Evolutionary conservation across 768 basidiomycete species (phyloP).

Genomic region (Russula emetica): DNA sequence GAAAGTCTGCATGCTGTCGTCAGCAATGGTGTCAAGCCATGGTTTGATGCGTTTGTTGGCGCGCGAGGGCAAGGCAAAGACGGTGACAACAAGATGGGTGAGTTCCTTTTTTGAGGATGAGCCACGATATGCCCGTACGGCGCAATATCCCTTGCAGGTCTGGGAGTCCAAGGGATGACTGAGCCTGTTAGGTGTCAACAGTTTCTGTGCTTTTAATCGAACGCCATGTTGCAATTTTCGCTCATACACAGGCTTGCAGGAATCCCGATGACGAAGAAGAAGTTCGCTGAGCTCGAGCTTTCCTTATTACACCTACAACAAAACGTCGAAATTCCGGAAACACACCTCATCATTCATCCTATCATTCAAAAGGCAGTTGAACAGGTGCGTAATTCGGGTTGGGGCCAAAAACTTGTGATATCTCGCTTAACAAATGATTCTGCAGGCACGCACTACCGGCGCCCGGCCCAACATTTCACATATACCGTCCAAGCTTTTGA

Average conservation of each 20-base stretch:
- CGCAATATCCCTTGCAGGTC: background rate
- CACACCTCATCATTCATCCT: conserved; percentile 88
- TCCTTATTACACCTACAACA: conserved; percentile 94
- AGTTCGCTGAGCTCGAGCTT: conserved; percentile 95
- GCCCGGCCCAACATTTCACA: conserved; percentile 70
- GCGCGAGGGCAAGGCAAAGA: conserved; percentile 73
- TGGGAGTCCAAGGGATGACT: background rate
- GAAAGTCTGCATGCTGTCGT: conserved; percentile 94
- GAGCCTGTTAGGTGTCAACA: background rate
- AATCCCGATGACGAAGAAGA: conserved; percentile 98
- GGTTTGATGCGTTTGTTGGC: conserved; percentile 97
- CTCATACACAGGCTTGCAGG: conserved; percentile 37
- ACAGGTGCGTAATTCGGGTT: conserved; percentile 34
- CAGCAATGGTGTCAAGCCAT: conserved; percentile 92
- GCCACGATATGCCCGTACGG: background rate
- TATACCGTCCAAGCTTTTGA: conserved; percentile 67
- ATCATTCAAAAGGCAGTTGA: conserved; percentile 85
- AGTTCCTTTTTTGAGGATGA: conserved; percentile 14
- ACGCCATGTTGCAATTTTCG: background rate
- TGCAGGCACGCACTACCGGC: conserved; percentile 45
- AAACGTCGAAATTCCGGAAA: conserved; percentile 98
- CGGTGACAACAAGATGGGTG: conserved; percentile 77
- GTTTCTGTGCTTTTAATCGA: background rate
- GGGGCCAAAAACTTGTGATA: background rate
- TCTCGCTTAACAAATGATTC: background rate